Evolutionary conservation across 75 land plant genomes (phyloP).

Genomic region (Chamaecyparis obtusa): DNA sequence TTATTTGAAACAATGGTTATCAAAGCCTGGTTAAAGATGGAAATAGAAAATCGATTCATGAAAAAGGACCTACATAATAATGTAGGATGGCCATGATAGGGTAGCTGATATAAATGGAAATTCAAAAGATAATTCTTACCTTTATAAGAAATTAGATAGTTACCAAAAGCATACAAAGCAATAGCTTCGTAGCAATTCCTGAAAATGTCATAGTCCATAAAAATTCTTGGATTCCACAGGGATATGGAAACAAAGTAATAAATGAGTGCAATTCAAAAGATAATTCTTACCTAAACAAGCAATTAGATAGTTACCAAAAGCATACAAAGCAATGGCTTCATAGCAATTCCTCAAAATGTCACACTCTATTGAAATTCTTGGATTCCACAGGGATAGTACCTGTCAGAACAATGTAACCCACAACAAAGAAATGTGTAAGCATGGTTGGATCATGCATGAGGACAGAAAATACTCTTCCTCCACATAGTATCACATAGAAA

Average conservation of each 20-base stretch:
- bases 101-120: too few relatives aligned
- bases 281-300: slow-evolving; percentile 81
- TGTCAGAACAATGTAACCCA: slow-evolving; percentile 26
- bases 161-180: neutral
- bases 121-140: too few relatives aligned
- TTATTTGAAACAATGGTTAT: too few relatives aligned
- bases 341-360: slow-evolving; percentile 84
- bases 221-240: neutral
- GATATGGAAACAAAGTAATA: neutral
- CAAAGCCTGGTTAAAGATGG: too few relatives aligned
- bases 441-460: neutral
- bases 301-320: slow-evolving; percentile 87
- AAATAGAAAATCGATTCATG: too few relatives aligned
- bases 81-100: too few relatives aligned
- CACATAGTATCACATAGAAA: neutral
- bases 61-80: too few relatives aligned
- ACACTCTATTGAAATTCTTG: slow-evolving; percentile 61
- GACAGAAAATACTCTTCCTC: neutral
- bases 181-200: too few relatives aligned
- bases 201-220: neutral
- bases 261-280: neutral
- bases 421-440: slow-evolving; percentile 1
- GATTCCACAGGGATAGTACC: slow-evolving; percentile 63
- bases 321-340: slow-evolving; percentile 92
- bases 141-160: neutral